phyloP scores from a whole-genome alignment of 2,329 filamentous ascomycete genomes.

The Paecilomyces formosus region DNA sequence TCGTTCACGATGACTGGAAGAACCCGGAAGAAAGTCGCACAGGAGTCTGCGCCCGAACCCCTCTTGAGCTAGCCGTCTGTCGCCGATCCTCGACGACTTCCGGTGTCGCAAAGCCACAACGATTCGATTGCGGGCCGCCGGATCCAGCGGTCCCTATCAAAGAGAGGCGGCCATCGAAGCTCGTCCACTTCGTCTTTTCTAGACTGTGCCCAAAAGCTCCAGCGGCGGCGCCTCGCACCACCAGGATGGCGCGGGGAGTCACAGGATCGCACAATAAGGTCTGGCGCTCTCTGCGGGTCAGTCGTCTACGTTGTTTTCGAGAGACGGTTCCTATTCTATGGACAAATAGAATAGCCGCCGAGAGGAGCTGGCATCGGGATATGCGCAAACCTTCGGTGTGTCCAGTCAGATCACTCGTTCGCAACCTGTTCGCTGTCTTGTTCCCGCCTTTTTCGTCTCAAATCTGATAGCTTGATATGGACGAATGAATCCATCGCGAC shows the following conservation, averaged over 20 bases:
- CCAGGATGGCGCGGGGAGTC: conserved; percentile 2
- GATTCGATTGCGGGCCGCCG: conserved; percentile 19
- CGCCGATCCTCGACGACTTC: conserved; percentile 1
- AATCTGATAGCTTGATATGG: background rate
- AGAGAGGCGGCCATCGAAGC: conserved; percentile 12
- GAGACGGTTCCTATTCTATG: conserved; percentile 4
- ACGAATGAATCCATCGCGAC: background rate
- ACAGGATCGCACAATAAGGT: conserved; percentile 9
- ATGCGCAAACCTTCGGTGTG: conserved; percentile 7
- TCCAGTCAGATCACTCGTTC: background rate
- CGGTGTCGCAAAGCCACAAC: conserved; percentile 15
- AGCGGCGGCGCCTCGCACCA: background rate
- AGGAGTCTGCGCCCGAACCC: background rate
- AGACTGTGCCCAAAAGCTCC: background rate
- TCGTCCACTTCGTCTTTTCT: conserved; percentile 6
- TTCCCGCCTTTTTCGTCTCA: background rate
- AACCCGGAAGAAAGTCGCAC: background rate
- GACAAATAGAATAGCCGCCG: conserved; percentile 4
- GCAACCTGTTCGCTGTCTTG: background rate
- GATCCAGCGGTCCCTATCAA: conserved; percentile 26
- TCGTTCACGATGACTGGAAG: background rate
- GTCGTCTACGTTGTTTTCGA: conserved; percentile 4
- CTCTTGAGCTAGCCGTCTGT: conserved; percentile 1
- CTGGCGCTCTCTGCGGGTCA: background rate
- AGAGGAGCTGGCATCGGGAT: conserved; percentile 5